These are phyloP conservation scores for Colletotrichum cordylinicola DNA, from an alignment of 2,329 filamentous ascomycete species.

Conservation along the genomic window DNA sequence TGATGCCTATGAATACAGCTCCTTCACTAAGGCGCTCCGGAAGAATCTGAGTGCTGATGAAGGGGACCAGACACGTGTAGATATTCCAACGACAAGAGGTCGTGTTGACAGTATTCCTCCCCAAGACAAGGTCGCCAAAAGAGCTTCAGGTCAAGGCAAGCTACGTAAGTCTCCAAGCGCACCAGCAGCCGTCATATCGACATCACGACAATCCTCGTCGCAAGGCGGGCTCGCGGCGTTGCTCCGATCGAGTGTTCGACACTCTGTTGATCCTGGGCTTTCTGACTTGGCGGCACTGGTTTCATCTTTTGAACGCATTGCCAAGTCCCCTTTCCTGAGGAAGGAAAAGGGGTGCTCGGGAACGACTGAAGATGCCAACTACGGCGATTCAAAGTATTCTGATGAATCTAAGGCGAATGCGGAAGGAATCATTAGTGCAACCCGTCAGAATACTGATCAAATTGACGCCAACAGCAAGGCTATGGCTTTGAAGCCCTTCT, in stretches of 20 bases:
- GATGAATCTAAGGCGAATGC: not conserved
- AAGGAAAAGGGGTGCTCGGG: conserved; percentile 17
- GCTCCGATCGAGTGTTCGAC: conserved; percentile 6
- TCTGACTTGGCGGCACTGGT: conserved; percentile 33
- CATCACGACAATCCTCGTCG: not conserved
- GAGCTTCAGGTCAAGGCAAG: not conserved
- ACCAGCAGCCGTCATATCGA: not conserved
- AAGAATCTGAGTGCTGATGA: not conserved
- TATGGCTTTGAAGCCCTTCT: not conserved
- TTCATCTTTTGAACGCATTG: conserved; percentile 32
- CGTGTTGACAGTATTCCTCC: not conserved
- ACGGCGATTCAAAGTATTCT: not conserved
- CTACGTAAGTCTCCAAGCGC: not conserved
- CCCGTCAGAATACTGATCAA: not conserved
- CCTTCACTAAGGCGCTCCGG: not conserved
- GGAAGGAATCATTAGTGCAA: too few relatives aligned
- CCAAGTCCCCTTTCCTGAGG: conserved; percentile 27
- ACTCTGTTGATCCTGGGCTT: conserved; percentile 27
- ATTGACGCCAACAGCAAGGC: not conserved
- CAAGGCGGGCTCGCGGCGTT: not conserved
- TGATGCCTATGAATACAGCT: not conserved
- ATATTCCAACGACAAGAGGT: not conserved
- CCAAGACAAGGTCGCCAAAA: not conserved
- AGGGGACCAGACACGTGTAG: not conserved
- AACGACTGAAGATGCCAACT: not conserved